These are phyloP conservation scores for Daldinia sp. DNA, from an alignment of 2,329 filamentous ascomycete species.

Conservation along the genomic window DNA sequence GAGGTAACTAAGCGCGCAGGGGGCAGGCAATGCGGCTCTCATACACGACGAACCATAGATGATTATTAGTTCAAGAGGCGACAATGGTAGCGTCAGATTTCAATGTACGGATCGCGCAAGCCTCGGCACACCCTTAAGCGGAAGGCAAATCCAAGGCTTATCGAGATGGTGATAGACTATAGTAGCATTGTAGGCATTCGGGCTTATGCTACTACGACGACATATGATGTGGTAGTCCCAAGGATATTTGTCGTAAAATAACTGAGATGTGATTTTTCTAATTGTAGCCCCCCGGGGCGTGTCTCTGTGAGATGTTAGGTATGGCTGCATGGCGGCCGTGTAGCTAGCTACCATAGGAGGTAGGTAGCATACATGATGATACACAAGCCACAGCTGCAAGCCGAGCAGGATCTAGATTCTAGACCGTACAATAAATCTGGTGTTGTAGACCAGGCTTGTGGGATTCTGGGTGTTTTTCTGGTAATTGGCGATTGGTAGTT, in stretches of 20 bases:
- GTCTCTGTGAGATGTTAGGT: slow-evolving; percentile 6
- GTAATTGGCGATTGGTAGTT: neutral
- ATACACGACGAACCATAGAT: slow-evolving; percentile 14
- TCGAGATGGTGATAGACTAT: slow-evolving; percentile 5
- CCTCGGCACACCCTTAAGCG: slow-evolving; percentile 23
- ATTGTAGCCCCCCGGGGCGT: slow-evolving; percentile 7
- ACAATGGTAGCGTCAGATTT: slow-evolving; percentile 18
- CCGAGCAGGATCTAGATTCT: slow-evolving; percentile 23
- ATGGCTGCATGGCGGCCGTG: slow-evolving; percentile 10
- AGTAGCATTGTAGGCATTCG: neutral
- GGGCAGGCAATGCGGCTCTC: slow-evolving; percentile 27
- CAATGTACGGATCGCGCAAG: too few relatives aligned
- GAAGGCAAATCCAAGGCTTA: slow-evolving; percentile 8
- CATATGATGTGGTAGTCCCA: slow-evolving; percentile 2
- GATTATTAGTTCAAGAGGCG: slow-evolving; percentile 18
- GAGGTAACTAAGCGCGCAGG: slow-evolving; percentile 1
- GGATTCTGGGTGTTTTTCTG: slow-evolving; percentile 10
- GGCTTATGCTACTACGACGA: slow-evolving; percentile 8
- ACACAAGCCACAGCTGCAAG: slow-evolving; percentile 12
- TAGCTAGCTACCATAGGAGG: too few relatives aligned
- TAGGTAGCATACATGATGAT: slow-evolving; percentile 9
- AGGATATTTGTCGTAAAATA: slow-evolving; percentile 6
- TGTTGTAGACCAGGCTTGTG: slow-evolving; percentile 28
- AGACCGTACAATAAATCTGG: slow-evolving; percentile 25
- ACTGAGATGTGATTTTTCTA: slow-evolving; percentile 8